phyloP scores from a whole-genome alignment of 352 stramenopile species.

The Phytophthora pini region DNA sequence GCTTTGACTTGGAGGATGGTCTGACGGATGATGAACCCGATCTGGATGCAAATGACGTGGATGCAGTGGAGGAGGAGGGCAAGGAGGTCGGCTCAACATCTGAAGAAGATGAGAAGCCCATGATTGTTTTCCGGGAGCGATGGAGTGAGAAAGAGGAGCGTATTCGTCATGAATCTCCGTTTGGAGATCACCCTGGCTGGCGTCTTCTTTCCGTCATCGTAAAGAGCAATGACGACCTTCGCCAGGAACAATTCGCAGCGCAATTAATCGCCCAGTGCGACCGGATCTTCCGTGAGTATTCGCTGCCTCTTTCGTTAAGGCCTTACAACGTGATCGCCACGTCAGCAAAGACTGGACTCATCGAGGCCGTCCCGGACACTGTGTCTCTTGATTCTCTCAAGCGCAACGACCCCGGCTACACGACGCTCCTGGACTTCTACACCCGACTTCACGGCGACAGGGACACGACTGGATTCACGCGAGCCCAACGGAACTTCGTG shows the following conservation, averaged over 20 bases:
- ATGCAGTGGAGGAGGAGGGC: conserved; percentile 13
- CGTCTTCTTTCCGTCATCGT: conserved; percentile 94
- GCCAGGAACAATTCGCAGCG: conserved; percentile 98
- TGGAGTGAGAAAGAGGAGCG: conserved; percentile 82
- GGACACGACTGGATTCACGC: conserved; percentile 76
- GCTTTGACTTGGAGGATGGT: conserved; percentile 77
- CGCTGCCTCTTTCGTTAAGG: conserved; percentile 91
- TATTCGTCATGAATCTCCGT: conserved; percentile 62
- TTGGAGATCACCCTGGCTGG: conserved; percentile 65
- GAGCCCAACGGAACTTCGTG: conserved; percentile 89
- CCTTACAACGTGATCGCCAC: conserved; percentile 98
- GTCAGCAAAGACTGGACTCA: conserved; percentile 92
- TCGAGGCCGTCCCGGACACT: conserved; percentile 96
- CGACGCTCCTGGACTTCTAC: conserved; percentile 94
- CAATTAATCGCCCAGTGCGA: conserved; percentile 97
- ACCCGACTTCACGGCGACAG: conserved; percentile 89
- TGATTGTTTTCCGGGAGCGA: conserved; percentile 85
- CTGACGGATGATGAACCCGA: conserved; percentile 58
- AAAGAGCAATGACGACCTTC: conserved; percentile 98
- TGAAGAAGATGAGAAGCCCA: conserved; percentile 64
- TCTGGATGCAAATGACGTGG: conserved; percentile 36
- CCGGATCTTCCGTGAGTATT: conserved; percentile 95
- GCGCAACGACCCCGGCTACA: conserved; percentile 86
- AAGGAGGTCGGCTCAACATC: conserved; percentile 20
- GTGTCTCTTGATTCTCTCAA: conserved; percentile 98